Conservation (phyloP, 331 rosid species). For the Ulmus americana region DNA sequence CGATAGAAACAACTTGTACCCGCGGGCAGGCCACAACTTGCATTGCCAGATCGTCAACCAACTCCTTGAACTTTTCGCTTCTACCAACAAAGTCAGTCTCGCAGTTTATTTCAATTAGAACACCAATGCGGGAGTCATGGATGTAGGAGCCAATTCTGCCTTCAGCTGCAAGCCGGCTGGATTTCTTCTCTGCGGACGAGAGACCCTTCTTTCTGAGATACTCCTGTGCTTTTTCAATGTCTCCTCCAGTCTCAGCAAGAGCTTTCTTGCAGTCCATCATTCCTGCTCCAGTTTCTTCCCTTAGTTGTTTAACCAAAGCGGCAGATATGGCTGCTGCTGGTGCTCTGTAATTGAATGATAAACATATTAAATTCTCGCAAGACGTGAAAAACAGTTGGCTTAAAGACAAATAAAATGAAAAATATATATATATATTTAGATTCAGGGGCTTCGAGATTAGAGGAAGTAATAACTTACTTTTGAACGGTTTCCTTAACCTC, state of each 20-base stretch:
- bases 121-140: conserved; percentile 84
- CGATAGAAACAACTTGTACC: conserved; percentile 70
- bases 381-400: not conserved
- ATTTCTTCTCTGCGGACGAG: conserved; percentile 77
- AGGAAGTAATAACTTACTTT: conserved; percentile 47
- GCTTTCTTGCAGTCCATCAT: conserved; percentile 99
- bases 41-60: conserved; percentile 93
- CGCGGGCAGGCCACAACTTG: conserved; percentile 86
- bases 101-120: conserved; percentile 81
- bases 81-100: conserved; percentile 91
- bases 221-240: conserved; percentile 85
- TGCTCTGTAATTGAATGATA: conserved; percentile 44
- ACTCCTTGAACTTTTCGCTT: conserved; percentile 71
- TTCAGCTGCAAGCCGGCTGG: conserved; percentile 83
- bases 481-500: conserved; percentile 49
- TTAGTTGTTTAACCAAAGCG: conserved; percentile 64
- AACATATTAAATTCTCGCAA: conserved; percentile 13
- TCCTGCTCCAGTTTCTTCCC: conserved; percentile 94
- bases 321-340: conserved; percentile 56
- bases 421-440: too few species aligned
- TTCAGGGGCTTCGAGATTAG: not conserved
- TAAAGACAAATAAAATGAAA: too few species aligned
- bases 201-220: conserved; percentile 93
- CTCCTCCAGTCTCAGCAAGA: conserved; percentile 76
- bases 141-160: conserved; percentile 89